Conservation (phyloP, 2,329 filamentous ascomycete genomes). For the Aspergillus quadrilineatus region DNA sequence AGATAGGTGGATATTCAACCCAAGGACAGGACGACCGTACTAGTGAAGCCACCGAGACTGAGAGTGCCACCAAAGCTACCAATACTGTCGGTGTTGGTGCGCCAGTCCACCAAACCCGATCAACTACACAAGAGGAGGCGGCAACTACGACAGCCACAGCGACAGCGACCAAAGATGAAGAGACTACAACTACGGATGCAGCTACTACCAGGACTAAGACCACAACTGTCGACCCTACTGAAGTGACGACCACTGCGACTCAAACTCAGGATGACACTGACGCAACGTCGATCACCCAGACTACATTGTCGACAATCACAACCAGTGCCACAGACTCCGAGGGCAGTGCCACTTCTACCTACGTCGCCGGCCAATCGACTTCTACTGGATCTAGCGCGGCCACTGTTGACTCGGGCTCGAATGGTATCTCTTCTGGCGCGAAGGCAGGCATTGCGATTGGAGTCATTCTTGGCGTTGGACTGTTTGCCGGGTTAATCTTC, state of each 20-base stretch:
- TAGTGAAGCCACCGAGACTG: constrained; percentile 14
- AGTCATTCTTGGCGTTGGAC: constrained; percentile 67
- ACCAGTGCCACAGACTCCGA: constrained; percentile 16
- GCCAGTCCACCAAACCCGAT: constrained; percentile 24
- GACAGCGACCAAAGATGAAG: constrained; percentile 16
- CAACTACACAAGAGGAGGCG: constrained; percentile 13
- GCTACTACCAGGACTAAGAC: constrained; percentile 10
- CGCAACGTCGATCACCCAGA: constrained; percentile 13
- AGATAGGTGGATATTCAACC: constrained; percentile 51
- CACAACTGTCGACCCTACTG: constrained; percentile 14
- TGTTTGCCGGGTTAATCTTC: constrained; percentile 67
- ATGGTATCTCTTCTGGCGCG: constrained; percentile 45
- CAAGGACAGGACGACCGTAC: constrained; percentile 13
- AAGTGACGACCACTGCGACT: constrained; percentile 7
- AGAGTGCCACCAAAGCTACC: neutral
- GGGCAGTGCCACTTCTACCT: constrained; percentile 16
- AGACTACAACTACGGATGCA: constrained; percentile 17
- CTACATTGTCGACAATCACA: constrained; percentile 24
- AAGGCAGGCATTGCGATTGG: constrained; percentile 87
- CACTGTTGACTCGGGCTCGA: constrained; percentile 26
- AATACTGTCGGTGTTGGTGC: constrained; percentile 27
- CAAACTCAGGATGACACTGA: constrained; percentile 10
- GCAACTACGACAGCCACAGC: neutral
- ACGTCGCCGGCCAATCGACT: constrained; percentile 21
- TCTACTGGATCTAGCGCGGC: constrained; percentile 27